Evolutionary conservation across 129 eudicot species (phyloP).

Genomic region (Centaurea solstitialis): DNA sequence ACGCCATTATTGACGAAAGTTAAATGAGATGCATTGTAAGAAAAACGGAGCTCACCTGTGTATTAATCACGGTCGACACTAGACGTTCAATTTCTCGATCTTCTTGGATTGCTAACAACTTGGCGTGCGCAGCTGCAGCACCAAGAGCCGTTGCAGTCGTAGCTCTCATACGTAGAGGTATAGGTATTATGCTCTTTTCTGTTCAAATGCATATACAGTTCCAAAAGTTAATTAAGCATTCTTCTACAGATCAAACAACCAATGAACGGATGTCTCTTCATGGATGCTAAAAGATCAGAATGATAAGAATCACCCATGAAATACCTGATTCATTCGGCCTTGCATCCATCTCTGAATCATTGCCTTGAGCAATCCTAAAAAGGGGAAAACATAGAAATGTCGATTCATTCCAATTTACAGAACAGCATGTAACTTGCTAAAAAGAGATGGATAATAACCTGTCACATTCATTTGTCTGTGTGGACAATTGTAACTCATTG

Average conservation of each 20-base stretch:
- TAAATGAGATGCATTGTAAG: neutral
- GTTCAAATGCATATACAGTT: constrained; percentile 13
- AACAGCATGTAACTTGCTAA: neutral
- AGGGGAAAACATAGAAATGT: neutral
- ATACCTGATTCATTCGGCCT: constrained; percentile 51
- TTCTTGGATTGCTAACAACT: constrained; percentile 84
- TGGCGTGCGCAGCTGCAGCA: constrained; percentile 94
- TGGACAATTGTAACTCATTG: constrained; percentile 36
- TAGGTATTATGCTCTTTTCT: constrained; percentile 64
- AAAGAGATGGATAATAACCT: constrained; percentile 46
- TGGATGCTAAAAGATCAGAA: neutral
- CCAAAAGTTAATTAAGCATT: neutral
- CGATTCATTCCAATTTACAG: neutral
- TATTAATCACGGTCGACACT: constrained; percentile 62
- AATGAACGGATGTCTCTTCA: neutral
- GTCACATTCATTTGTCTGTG: constrained; percentile 36
- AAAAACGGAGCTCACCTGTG: constrained; percentile 55
- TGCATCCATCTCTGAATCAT: constrained; percentile 42
- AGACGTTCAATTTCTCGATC: constrained; percentile 71
- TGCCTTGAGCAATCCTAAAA: constrained; percentile 42
- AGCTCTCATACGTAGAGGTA: constrained; percentile 76
- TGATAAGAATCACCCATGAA: neutral
- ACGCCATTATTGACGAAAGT: neutral
- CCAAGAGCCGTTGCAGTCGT: constrained; percentile 93
- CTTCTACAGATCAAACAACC: neutral